Conservation (phyloP, 2,329 filamentous ascomycete genomes). For the Pyricularia grisea region DNA sequence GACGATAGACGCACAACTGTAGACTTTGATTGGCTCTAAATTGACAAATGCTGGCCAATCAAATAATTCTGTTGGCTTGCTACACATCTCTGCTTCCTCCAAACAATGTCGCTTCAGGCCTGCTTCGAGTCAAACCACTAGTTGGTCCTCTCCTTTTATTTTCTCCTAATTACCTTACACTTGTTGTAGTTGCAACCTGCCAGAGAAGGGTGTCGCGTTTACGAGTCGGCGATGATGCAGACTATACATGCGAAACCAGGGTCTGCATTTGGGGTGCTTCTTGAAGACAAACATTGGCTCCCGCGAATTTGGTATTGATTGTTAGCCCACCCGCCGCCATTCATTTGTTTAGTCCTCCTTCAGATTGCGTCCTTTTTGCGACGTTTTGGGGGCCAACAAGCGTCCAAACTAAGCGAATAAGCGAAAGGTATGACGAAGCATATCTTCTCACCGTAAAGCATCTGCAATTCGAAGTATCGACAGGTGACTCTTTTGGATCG, state of each 20-base stretch:
- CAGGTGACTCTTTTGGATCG: not conserved
- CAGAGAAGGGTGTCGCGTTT: not conserved
- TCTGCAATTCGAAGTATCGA: not conserved
- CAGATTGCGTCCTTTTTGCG: not conserved
- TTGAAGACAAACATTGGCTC: not conserved
- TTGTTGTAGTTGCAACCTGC: not conserved
- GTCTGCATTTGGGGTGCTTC: not conserved
- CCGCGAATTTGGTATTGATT: not conserved
- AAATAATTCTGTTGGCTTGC: not conserved
- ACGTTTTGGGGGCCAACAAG: not conserved
- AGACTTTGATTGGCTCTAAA: constrained; percentile 4
- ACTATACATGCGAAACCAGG: not conserved
- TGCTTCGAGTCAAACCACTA: not conserved
- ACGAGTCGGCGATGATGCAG: not conserved
- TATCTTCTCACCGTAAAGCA: not conserved
- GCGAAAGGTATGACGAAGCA: not conserved
- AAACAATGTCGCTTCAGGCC: not conserved
- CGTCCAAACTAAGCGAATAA: not conserved
- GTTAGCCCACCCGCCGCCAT: not conserved
- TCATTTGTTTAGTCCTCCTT: not conserved
- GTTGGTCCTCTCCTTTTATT: not conserved
- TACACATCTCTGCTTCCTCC: not conserved
- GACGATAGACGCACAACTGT: not conserved
- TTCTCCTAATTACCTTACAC: not conserved
- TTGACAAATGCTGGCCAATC: not conserved